Percentiles rank a stretch among this genome's conserved stretches.
phyloP scores from a whole-genome alignment of 2,329 filamentous ascomycete genomes.

The Nakataea oryzae region DNA sequence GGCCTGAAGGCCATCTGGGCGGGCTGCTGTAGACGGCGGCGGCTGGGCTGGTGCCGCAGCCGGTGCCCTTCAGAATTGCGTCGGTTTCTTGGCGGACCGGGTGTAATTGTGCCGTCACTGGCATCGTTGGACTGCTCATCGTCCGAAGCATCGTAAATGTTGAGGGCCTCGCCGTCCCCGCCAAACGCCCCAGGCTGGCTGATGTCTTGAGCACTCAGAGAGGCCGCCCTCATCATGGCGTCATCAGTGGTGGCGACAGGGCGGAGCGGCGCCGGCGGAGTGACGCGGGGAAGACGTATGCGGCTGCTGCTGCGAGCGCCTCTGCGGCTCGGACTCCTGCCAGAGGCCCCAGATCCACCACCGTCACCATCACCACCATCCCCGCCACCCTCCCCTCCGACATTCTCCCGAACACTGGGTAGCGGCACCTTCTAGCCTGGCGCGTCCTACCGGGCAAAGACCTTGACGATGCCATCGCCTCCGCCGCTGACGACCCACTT shows the following conservation, averaged over 20 bases:
- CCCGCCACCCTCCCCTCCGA: background rate
- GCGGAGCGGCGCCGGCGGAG: too few relatives aligned
- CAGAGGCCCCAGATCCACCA: background rate
- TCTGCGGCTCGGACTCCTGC: background rate
- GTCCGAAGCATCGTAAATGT: background rate
- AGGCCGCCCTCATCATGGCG: background rate
- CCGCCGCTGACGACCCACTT: slow-evolving; percentile 90
- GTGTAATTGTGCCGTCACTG: background rate
- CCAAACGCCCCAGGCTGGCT: background rate
- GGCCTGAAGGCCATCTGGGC: background rate
- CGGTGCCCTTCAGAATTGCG: background rate
- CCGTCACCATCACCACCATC: background rate
- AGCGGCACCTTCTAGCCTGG: background rate
- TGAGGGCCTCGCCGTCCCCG: background rate
- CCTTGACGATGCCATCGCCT: slow-evolving; percentile 92
- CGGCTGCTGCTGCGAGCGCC: background rate
- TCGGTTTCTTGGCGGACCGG: background rate
- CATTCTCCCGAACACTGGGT: background rate
- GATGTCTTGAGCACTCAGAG: background rate
- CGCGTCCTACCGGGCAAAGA: slow-evolving; percentile 51
- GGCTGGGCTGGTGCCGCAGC: background rate
- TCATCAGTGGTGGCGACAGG: background rate
- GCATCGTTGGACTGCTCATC: background rate
- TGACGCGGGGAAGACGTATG: background rate
- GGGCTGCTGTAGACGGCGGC: background rate